These are phyloP conservation scores for Ophiocordyceps sinensis DNA, from an alignment of 2,329 filamentous ascomycete species.

Conservation along the genomic window DNA sequence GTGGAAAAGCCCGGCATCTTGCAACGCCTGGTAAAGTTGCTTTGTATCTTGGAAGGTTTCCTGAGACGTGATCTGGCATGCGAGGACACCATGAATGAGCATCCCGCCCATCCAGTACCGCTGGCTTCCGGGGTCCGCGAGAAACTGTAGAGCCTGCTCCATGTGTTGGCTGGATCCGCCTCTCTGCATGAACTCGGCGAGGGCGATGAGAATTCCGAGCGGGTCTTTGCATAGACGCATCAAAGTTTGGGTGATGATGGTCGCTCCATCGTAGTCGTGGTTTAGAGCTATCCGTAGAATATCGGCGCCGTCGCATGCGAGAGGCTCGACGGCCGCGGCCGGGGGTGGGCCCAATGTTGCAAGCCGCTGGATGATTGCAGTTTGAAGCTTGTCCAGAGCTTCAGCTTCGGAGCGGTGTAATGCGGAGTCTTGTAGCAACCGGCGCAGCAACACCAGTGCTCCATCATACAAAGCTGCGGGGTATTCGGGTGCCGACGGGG, in stretches of 20 bases:
- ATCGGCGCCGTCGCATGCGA: slow-evolving; percentile 8
- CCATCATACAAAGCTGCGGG: slow-evolving; percentile 1
- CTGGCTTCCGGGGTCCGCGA: slow-evolving; percentile 2
- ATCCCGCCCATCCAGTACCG: slow-evolving; percentile 6
- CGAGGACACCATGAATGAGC: slow-evolving; percentile 5
- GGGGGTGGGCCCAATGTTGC: slow-evolving; percentile 4
- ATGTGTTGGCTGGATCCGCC: slow-evolving; percentile 3
- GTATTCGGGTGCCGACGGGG: neutral
- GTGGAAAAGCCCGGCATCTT: slow-evolving; percentile 13
- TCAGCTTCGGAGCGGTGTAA: too few relatives aligned
- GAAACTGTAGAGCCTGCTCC: slow-evolving; percentile 3
- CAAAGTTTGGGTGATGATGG: slow-evolving; percentile 8
- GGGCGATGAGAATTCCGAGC: slow-evolving; percentile 5
- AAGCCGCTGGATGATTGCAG: slow-evolving; percentile 7
- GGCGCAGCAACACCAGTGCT: slow-evolving; percentile 3
- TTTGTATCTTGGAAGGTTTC: slow-evolving; percentile 7
- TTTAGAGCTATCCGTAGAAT: slow-evolving; percentile 10
- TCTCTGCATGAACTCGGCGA: slow-evolving; percentile 2
- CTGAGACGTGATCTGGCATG: neutral
- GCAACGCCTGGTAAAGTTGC: slow-evolving; percentile 13
- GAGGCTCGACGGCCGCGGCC: slow-evolving; percentile 1
- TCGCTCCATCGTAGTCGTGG: slow-evolving; percentile 6
- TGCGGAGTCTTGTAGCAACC: slow-evolving; percentile 3
- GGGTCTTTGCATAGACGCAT: slow-evolving; percentile 10
- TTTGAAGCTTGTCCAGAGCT: slow-evolving; percentile 1